These are phyloP conservation scores for Lanzia echinophila DNA, from an alignment of 2,329 filamentous ascomycete genomes.

Conservation along the genomic window DNA sequence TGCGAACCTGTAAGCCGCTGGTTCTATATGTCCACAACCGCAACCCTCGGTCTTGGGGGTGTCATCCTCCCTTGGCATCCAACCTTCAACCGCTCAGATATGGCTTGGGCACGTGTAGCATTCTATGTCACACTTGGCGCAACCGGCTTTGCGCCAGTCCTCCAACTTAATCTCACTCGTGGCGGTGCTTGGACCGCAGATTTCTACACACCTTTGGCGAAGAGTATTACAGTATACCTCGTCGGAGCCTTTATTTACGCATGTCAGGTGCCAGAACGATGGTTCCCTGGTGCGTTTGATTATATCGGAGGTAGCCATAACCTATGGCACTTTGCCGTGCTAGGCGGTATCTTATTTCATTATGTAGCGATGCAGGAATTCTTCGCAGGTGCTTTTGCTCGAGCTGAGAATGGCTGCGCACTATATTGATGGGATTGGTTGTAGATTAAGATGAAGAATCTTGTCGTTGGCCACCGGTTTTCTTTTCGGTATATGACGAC, in stretches of 20 bases:
- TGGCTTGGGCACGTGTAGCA: constrained; percentile 85
- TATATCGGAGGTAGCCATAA: constrained; percentile 95
- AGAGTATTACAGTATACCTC: constrained; percentile 82
- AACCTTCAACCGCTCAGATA: constrained; percentile 83
- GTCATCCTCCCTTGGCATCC: constrained; percentile 95
- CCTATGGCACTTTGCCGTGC: constrained; percentile 91
- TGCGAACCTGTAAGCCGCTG: constrained; percentile 85
- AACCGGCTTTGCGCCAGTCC: constrained; percentile 82
- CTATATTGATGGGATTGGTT: constrained; percentile 9
- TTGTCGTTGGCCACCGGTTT: background rate
- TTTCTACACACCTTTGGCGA: constrained; percentile 83
- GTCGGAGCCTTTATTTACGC: constrained; percentile 82
- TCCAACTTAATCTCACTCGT: constrained; percentile 74
- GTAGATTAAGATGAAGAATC: background rate
- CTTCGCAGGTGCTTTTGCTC: constrained; percentile 70
- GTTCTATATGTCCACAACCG: constrained; percentile 78
- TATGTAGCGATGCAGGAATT: constrained; percentile 95
- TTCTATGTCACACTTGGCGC: constrained; percentile 85
- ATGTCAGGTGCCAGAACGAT: constrained; percentile 86
- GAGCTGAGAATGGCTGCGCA: constrained; percentile 41
- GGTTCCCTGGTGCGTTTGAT: constrained; percentile 88
- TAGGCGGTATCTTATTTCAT: constrained; percentile 95
- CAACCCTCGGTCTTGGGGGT: constrained; percentile 73
- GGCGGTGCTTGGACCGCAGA: constrained; percentile 74
- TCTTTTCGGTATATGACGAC: too few relatives aligned